Evolutionary conservation across 306 rosid genomes (phyloP), one percentile per base, ranked within the genome.

Genomic region (Vicia sativa): DNA sequence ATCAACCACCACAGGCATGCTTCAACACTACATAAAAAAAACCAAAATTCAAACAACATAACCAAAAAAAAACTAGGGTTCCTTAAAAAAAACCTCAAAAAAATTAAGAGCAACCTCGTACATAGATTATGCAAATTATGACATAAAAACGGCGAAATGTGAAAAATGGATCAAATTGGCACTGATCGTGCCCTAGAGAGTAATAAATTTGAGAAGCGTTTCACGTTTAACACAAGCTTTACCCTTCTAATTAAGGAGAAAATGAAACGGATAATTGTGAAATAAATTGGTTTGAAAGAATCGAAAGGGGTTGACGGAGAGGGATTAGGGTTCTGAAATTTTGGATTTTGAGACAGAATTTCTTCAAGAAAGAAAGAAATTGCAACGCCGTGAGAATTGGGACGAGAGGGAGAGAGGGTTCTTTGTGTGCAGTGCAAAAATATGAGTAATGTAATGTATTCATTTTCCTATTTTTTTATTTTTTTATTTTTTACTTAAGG

Each of bases 1-100:
- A 10, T 88, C 88, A 3, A 80, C 65, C 11, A 88, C 71, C 50
- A 68, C 62, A 21, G 84, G 81, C 74, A 48, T 72, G 37, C 65
- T 73, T 70, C 74, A 78, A 84, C 77, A 21, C 13, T 12, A 37
- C 25, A 48, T n/a, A 13, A 60, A 34, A 15, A 46, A 29, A 56
- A 13, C 13, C 5, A 28, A 14, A 28, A 14, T 4, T 34, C 2
- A 68, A 45, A 41, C 21, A 46, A 48, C 23, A 7, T 42, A 0
- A 53, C 4, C 26, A 28, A 9, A 9, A 9, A 9, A 50, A 50
- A 50, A 25, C 52, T 68, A 68, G 81, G 83, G 67, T 76, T 62
- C 18, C 43, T 31, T 11, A 4, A 9, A 67, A 25, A 43, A 66
- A 26, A 44, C 12, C 25, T 52, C 3, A 21, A 52, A 52, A 1